Base-by-base conservation (phyloP, 306 rosid genomes). In the Gynostemma pentaphyllum region DNA sequence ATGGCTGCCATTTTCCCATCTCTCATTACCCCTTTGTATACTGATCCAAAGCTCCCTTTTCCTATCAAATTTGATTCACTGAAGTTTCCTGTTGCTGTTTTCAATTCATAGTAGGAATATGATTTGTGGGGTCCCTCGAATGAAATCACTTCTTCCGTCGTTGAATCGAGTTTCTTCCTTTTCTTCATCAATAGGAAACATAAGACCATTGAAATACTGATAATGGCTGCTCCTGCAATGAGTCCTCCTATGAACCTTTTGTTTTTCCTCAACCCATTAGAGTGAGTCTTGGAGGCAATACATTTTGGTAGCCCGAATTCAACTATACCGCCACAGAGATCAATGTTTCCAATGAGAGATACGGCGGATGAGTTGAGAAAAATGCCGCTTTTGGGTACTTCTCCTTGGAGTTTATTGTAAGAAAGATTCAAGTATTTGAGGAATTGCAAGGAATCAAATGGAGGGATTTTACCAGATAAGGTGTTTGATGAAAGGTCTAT, bases 31-130 rank as follows among this genome's bases (percentile, higher is more conserved):
- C 66, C 73, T 61, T 67, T 71, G 9, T 74, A 79, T 7, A 79
- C 80, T 14, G 45, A 46, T 11, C 83, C 79, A 11, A 42, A 29
- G 18, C 57, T 34, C 18, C 80, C 77, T 6, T 18, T 34, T 18
- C 74, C 77, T 5, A 79, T 71, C 41, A 79, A 68, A 16, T 71
- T 74, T 4, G 15, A 2, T 0, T 18, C 5, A 4, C 71, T 37
- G 70, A 71, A 76, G 0, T 71, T 66, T 24, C 46, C 30, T 2
- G 76, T 76, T 32, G 76, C 70, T 7, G 53, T 24, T 19, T 40
- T 19, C 36, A 76, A 61, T 16, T 51, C 60, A 40, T 57, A 45
- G 45, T 76, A 71, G 10, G 80, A 76, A 5, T 48, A 23, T 16
- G 14, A 13, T 8, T 10, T 9, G 12, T n/a, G 51, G 22, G 3